Evolutionary conservation across 2,329 filamentous ascomycete genomes (phyloP).

Genomic region (Fusarium hostae): DNA sequence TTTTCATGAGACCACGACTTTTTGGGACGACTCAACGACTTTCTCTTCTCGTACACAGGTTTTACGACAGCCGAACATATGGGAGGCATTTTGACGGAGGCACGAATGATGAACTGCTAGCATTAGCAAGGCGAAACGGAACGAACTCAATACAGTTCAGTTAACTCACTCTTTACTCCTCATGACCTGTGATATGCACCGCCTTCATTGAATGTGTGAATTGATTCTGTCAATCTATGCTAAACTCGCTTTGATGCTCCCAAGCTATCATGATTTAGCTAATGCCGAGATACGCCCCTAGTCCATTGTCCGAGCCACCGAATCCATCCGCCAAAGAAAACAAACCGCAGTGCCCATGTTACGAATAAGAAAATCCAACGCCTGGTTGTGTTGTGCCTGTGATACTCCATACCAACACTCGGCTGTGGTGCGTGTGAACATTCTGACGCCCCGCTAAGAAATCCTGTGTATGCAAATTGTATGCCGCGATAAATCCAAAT

Average conservation of each 20-base stretch:
- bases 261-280: slow-evolving; percentile 3
- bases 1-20: slow-evolving; percentile 7
- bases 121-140: slow-evolving; percentile 1
- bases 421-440: slow-evolving; percentile 14
- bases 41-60: slow-evolving; percentile 22
- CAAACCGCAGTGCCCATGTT: slow-evolving; percentile 10
- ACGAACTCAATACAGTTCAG: slow-evolving; percentile 5
- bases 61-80: slow-evolving; percentile 23
- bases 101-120: slow-evolving; percentile 24
- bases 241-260: slow-evolving; percentile 24
- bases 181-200: neutral
- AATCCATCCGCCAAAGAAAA: slow-evolving; percentile 15
- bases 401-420: neutral
- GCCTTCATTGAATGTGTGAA: slow-evolving; percentile 9
- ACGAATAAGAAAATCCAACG: slow-evolving; percentile 38
- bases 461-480: slow-evolving; percentile 9
- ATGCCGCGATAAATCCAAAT: slow-evolving; percentile 32
- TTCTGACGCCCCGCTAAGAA: slow-evolving; percentile 15
- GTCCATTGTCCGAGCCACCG: slow-evolving; percentile 15
- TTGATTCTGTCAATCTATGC: slow-evolving; percentile 41
- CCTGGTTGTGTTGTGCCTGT: slow-evolving; percentile 22
- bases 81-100: slow-evolving; percentile 11
- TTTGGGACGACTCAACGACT: neutral
- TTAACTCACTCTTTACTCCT: neutral
- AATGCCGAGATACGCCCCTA: slow-evolving; percentile 16